phyloP scores from a whole-genome alignment of 208 protist species.

The Leishmania lainsoni region DNA sequence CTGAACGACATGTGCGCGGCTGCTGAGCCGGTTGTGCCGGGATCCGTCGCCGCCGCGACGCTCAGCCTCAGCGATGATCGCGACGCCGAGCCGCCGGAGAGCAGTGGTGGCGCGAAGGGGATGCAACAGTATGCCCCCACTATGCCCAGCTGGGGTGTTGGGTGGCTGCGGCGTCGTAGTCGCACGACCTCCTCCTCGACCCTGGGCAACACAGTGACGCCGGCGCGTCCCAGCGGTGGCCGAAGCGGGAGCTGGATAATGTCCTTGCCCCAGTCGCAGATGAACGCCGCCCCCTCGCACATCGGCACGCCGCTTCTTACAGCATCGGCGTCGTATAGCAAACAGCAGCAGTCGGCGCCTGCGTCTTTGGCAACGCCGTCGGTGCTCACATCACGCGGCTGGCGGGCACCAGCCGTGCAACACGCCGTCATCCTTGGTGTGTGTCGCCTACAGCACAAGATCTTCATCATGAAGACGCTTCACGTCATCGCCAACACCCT shows the following conservation, averaged over 20 bases:
- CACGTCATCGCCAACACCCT: constrained; percentile 59
- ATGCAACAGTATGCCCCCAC: constrained; percentile 1
- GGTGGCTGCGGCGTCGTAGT: constrained; percentile 21
- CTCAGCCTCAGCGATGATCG: constrained; percentile 16
- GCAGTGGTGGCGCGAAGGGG: neutral
- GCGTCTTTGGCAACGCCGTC: neutral
- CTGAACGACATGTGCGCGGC: constrained; percentile 16
- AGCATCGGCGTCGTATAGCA: neutral
- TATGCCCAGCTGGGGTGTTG: constrained; percentile 18
- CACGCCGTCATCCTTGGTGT: constrained; percentile 32
- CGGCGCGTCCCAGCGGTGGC: neutral
- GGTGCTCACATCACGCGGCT: constrained; percentile 5
- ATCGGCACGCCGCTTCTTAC: neutral
- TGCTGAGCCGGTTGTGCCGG: constrained; percentile 22
- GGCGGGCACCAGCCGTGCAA: constrained; percentile 26
- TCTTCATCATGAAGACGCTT: constrained; percentile 59
- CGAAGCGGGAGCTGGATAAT: neutral
- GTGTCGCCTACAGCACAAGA: constrained; percentile 50
- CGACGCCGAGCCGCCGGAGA: constrained; percentile 6
- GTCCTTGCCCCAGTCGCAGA: neutral
- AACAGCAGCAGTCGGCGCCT: constrained; percentile 1
- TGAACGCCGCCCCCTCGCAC: neutral
- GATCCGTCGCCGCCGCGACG: constrained; percentile 29
- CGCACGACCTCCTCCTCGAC: constrained; percentile 1
- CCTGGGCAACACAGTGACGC: neutral